Evolutionary conservation across 768 basidiomycete species (phyloP), one percentile per base, ranked within the genome.

Genomic region (Tylopilus balloui): DNA sequence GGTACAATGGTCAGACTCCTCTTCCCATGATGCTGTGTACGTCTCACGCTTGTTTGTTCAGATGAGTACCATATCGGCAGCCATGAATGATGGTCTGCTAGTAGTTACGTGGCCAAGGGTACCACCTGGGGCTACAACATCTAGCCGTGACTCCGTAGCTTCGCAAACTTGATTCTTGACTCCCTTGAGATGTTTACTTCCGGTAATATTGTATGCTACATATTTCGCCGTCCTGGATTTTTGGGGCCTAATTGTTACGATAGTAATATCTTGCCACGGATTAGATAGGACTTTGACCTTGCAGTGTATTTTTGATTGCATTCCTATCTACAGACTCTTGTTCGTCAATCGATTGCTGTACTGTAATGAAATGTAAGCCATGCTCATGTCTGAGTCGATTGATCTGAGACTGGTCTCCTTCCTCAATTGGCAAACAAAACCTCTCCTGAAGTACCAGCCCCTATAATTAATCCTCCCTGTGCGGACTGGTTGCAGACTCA

Each of bases 41-140:
- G 32, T 28, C 17, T 27, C 13, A 51, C 5, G 25, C 31, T 8
- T 13, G 38, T 19, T 40, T 1, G 2, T 12, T 2, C 42, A 74
- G 73, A 66, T 53, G 58, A 61, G 53, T 29, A 75, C 66, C 17
- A 66, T 74, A 50, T 67, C 63, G n/a, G 73, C 73, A 11, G 60
- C 64, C 9, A 62, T 74, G 59, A 60, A 54, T 23, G 72, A 73
- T 41, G 73, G 73, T 15, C 61, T 74, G 32, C 62, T 74, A 14
- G 50, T 69, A 1, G 32, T 74, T 27, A 67, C 71, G 8, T 74
- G 73, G 73, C 73, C 73, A 2, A 63, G 67, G 27, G 29, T 35
- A 3, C 54, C 68, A 13, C 37, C 55, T 0, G 57, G 58, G 21
- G 38, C 53, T 24, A 57, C 52, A 51, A 39, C 54, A 37, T 36